Percentiles rank a stretch among this genome's conserved stretches.
Conservation (phyloP, 1,139 yeast species). For the Chernovozyma aurita region DNA sequence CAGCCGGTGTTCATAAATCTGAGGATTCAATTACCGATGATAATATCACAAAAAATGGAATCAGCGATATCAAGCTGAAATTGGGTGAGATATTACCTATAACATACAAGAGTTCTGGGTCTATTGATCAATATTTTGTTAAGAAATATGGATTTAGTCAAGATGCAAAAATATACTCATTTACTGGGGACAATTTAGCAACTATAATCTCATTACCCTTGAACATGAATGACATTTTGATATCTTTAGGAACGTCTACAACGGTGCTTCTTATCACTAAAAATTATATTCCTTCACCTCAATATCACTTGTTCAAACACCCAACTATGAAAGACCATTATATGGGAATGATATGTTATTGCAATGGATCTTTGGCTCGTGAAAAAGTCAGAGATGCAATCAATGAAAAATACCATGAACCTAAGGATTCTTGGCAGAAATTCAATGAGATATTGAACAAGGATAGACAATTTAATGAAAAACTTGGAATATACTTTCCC, state of each 20-base stretch:
- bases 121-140: constrained; percentile 55
- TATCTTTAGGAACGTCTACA: constrained; percentile 87
- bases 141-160: constrained; percentile 56
- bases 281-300: constrained; percentile 71
- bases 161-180: constrained; percentile 56
- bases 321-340: constrained; percentile 73
- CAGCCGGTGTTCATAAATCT: constrained; percentile 45
- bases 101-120: constrained; percentile 37
- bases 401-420: constrained; percentile 40
- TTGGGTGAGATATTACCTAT: constrained; percentile 51
- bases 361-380: constrained; percentile 86
- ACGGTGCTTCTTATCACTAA: constrained; percentile 81
- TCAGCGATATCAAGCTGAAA: constrained; percentile 38
- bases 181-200: constrained; percentile 91
- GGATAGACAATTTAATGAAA: constrained; percentile 31
- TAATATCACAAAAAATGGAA: constrained; percentile 14
- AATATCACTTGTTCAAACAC: constrained; percentile 81
- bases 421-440: constrained; percentile 52
- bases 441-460: constrained; percentile 55
- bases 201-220: constrained; percentile 82
- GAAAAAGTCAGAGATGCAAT: constrained; percentile 67
- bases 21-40: constrained; percentile 18
- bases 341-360: constrained; percentile 95
- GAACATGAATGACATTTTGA: constrained; percentile 67
- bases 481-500: constrained; percentile 81